phyloP scores from a whole-genome alignment of 1,284 basidiomycete genomes.

The Amylostereum chailletii region DNA sequence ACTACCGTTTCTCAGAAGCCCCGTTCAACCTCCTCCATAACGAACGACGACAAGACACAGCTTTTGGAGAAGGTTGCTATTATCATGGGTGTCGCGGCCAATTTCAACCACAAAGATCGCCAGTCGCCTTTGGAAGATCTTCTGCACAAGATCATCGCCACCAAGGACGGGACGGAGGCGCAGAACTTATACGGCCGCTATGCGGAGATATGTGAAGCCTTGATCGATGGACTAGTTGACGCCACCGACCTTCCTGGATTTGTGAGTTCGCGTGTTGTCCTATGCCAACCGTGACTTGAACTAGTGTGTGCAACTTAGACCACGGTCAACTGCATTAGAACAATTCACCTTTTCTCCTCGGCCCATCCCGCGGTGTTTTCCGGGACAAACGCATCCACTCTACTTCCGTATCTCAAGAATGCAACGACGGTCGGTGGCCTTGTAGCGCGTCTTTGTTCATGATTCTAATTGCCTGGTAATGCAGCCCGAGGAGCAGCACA shows the following conservation, averaged over 20 bases:
- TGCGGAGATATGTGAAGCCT: conserved; percentile 68
- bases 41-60: conserved; percentile 37
- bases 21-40: conserved; percentile 19
- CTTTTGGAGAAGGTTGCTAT: conserved; percentile 60
- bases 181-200: conserved; percentile 53
- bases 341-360: conserved; percentile 74
- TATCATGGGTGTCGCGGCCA: conserved; percentile 78
- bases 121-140: conserved; percentile 81
- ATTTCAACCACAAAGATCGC: conserved; percentile 60
- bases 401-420: conserved; percentile 84
- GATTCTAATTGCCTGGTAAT: conserved; percentile 6
- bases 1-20: conserved; percentile 25
- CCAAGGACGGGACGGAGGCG: conserved; percentile 45
- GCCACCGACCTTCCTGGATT: conserved; percentile 71
- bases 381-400: conserved; percentile 67
- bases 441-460: background rate
- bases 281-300: too few relatives aligned
- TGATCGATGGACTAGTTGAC: conserved; percentile 86
- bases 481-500: conserved; percentile 75
- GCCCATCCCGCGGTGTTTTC: conserved; percentile 80
- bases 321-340: conserved; percentile 73
- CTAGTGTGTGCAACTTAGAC: conserved; percentile 36
- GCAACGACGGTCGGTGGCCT: conserved; percentile 50
- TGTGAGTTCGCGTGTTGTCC: conserved; percentile 33
- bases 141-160: conserved; percentile 69